Evolutionary conservation across 345 rosid species (phyloP), one percentile per base, ranked within the genome.

Genomic region (Cardiospermum halicacabum): DNA sequence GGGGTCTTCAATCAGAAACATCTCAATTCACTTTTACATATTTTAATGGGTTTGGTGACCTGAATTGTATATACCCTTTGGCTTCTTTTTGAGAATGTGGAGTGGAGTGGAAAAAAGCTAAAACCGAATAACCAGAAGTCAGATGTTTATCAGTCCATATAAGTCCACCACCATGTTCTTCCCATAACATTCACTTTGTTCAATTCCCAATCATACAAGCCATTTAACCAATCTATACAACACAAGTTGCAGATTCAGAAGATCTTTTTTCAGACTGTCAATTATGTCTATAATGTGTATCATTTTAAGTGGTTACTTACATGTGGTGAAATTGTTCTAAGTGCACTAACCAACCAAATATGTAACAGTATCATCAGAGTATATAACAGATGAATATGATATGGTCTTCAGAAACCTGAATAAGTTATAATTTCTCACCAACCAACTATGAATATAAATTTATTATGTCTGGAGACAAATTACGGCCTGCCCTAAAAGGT

Each of bases 101-200:
- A 73, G 77, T 62, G 70, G 70, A 75, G 75, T 67, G 74, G 74
- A 58, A 71, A 78, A 76, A 76, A 61, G 58, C 60, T n/a, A n/a
- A 47, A 73, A 66, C 62, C 67, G 69, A 70, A 71, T 73, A 70
- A 56, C 76, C 49, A 68, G 65, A 66, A 22, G 57, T 62, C 68
- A 51, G 42, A 68, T 58, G 61, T 24, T 68, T 56, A 62, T 56
- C 55, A 19, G 77, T 54, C 60, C 42, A 71, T 56, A n/a, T n/a
- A 65, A 71, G 64, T 64, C 56, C 60, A 72, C 56, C 60, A 72
- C 85, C 85, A 78, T 76, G 77, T 74, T 78, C 81, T 58, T 78
- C 81, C 81, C 85, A 81, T 70, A 72, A 78, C 79, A 64, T 76
- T 62, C 77, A 74, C 78, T 78, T 74, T 70, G 71, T 40, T 56